A percentile compares a stretch with the other conserved stretches of the same genome.
Evolutionary conservation across 176 grass and related monocot genomes (phyloP).

Genomic region (Microstegium vimineum): DNA sequence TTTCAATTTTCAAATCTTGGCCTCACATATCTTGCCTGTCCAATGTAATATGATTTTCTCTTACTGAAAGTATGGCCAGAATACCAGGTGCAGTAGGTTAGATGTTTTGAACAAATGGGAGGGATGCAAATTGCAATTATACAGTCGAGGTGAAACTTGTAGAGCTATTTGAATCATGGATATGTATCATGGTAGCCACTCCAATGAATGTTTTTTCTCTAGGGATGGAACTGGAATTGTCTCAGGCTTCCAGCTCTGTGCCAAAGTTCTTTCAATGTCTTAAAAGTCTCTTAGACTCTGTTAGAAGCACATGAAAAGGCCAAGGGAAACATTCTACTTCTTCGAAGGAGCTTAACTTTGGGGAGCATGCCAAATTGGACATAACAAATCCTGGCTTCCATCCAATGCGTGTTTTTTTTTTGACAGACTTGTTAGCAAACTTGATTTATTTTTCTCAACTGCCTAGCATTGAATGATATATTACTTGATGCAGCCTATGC

Average conservation of each 20-base stretch:
- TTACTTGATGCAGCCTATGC: constrained; percentile 56
- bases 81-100: background rate
- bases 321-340: background rate
- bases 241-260: background rate
- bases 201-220: background rate
- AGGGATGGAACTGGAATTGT: background rate
- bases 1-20: too few species aligned
- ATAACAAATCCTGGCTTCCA: background rate
- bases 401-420: background rate
- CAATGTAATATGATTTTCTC: background rate
- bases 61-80: background rate
- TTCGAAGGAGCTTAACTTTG: too few species aligned
- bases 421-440: background rate
- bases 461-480: background rate
- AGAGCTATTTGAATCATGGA: background rate
- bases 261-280: background rate
- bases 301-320: background rate
- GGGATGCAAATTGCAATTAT: background rate
- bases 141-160: background rate
- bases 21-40: background rate
- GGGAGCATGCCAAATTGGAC: background rate
- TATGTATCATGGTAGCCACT: background rate
- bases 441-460: background rate
- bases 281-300: background rate
- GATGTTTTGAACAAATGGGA: background rate